phyloP scores from a whole-genome alignment of 225 moss, liverwort and hornwort species.

The Sphagnum contortum region DNA sequence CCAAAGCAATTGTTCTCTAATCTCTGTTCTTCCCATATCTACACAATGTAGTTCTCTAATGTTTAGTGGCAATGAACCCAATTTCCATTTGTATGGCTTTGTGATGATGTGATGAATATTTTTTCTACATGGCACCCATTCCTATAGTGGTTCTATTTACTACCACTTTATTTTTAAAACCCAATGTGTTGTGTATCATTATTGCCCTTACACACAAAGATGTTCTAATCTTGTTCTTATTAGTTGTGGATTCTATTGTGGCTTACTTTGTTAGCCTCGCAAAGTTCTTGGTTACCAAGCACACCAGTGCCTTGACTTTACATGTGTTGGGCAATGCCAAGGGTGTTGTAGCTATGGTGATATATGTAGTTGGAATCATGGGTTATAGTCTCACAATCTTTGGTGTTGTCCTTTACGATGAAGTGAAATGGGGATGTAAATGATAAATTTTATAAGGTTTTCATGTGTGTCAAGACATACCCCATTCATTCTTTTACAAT shows the following conservation, averaged over 20 bases:
- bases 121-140: constrained; percentile 95
- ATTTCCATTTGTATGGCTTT: constrained; percentile 88
- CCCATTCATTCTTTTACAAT: too few species aligned
- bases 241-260: constrained; percentile 79
- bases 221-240: constrained; percentile 54
- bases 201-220: constrained; percentile 58
- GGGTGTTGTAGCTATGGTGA: constrained; percentile 91
- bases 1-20: too few species aligned
- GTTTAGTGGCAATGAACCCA: constrained; percentile 84
- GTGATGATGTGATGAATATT: constrained; percentile 96
- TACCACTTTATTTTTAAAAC: constrained; percentile 71
- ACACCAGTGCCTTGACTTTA: constrained; percentile 86
- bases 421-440: constrained; percentile 85
- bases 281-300: constrained; percentile 95
- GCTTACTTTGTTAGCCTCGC: constrained; percentile 95
- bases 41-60: too few species aligned
- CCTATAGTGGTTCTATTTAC: constrained; percentile 79
- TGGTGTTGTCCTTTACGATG: constrained; percentile 89
- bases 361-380: constrained; percentile 75
- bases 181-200: constrained; percentile 76
- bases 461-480: too few species aligned
- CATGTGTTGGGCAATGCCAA: constrained; percentile 97
- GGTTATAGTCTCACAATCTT: constrained; percentile 82
- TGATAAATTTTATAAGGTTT: constrained; percentile 4
- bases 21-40: too few species aligned